phyloP scores from a whole-genome alignment of 306 rosid species.

The Gynostemma pentaphyllum region DNA sequence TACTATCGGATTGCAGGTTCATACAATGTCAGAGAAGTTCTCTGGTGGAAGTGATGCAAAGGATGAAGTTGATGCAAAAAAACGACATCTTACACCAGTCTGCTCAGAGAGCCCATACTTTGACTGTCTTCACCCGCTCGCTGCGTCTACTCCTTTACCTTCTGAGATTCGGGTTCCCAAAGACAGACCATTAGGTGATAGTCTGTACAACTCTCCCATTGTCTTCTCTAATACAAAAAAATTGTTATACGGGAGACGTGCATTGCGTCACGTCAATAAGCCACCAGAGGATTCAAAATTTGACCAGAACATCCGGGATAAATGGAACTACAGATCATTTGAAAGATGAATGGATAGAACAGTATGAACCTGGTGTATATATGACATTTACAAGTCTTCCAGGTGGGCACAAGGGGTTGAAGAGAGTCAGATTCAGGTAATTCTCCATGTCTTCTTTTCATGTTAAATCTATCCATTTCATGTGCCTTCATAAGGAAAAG shows the following conservation, averaged over 20 bases:
- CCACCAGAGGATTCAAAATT: slow-evolving; percentile 17
- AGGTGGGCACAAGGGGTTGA: slow-evolving; percentile 54
- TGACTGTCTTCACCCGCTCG: not conserved
- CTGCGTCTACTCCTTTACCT: slow-evolving; percentile 10
- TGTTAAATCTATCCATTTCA: not conserved
- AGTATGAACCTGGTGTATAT: slow-evolving; percentile 63
- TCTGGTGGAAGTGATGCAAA: slow-evolving; percentile 29
- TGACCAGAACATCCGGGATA: slow-evolving; percentile 15
- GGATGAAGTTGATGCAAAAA: slow-evolving; percentile 18
- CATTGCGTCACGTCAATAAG: slow-evolving; percentile 18
- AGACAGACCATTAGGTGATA: slow-evolving; percentile 24
- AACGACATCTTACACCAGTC: slow-evolving; percentile 33
- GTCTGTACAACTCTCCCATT: slow-evolving; percentile 42
- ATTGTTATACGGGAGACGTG: slow-evolving; percentile 39
- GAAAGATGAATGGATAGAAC: slow-evolving; percentile 60
- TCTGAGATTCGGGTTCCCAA: slow-evolving; percentile 20
- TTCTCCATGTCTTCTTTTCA: not conserved
- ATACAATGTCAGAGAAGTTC: slow-evolving; percentile 40
- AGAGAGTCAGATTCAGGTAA: slow-evolving; percentile 79
- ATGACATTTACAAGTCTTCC: slow-evolving; percentile 51
- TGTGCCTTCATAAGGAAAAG: too few relatives aligned
- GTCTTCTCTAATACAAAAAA: slow-evolving; percentile 39
- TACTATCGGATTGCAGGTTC: slow-evolving; percentile 37
- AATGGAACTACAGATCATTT: slow-evolving; percentile 18
- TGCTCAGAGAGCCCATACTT: slow-evolving; percentile 20